Evolutionary conservation across 768 basidiomycete genomes (phyloP).

Genomic region (Boletus patriciae): DNA sequence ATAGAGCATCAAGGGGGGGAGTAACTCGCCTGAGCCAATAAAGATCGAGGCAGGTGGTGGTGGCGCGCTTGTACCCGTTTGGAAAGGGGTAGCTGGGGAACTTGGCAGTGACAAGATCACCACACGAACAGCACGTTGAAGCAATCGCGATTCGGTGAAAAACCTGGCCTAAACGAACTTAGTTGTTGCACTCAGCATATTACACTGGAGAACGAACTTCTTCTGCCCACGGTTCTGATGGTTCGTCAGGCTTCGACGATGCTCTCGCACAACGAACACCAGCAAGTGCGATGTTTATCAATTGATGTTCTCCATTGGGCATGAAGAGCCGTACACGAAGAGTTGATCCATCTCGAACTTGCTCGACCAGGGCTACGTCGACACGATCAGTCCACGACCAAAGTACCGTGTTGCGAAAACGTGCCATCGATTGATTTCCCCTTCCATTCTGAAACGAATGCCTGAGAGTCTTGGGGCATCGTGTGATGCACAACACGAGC

Average conservation of each 20-base stretch:
- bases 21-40: conserved; percentile 73
- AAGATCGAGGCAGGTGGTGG: conserved; percentile 78
- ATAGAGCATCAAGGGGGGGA: background rate
- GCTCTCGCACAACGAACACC: conserved; percentile 76
- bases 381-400: conserved; percentile 8
- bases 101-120: conserved; percentile 79
- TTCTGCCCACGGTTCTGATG: conserved; percentile 83
- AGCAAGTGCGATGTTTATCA: conserved; percentile 81
- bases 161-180: conserved; percentile 70
- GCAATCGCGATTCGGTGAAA: conserved; percentile 87
- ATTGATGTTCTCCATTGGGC: conserved; percentile 87
- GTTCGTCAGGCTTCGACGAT: conserved; percentile 70
- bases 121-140: conserved; percentile 76
- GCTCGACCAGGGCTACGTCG: conserved; percentile 80
- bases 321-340: conserved; percentile 85
- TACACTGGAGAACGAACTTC: conserved; percentile 56
- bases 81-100: conserved; percentile 79
- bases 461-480: conserved; percentile 89
- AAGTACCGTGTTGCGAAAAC: conserved; percentile 3
- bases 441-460: conserved; percentile 89
- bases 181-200: background rate
- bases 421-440: conserved; percentile 86
- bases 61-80: conserved; percentile 51
- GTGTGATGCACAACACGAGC: conserved; percentile 72
- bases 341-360: conserved; percentile 90